These are phyloP conservation scores for Pichia scutulata DNA, from an alignment of 805 yeast genomes.

Conservation along the genomic window DNA sequence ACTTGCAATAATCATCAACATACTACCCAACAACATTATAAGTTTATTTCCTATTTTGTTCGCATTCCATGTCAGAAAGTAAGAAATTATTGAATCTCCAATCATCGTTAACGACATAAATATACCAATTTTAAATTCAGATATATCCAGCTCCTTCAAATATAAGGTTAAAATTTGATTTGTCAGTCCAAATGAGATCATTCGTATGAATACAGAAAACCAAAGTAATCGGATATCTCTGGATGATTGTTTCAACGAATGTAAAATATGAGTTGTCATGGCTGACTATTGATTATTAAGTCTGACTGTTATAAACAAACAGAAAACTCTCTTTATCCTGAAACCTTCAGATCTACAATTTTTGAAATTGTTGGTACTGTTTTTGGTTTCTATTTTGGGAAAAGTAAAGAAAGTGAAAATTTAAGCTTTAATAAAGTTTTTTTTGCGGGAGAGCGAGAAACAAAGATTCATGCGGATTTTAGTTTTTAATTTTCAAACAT, in stretches of 20 bases:
- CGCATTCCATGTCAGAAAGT: slow-evolving; percentile 68
- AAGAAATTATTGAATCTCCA: slow-evolving; percentile 73
- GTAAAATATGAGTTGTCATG: slow-evolving; percentile 25
- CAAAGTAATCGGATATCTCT: slow-evolving; percentile 57
- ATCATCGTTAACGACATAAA: slow-evolving; percentile 76
- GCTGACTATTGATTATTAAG: neutral
- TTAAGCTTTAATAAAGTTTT: too few relatives aligned
- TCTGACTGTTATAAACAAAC: neutral
- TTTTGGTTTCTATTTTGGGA: too few relatives aligned
- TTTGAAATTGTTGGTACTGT: too few relatives aligned
- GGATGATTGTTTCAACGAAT: slow-evolving; percentile 27
- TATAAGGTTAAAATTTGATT: slow-evolving; percentile 72
- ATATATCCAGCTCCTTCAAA: slow-evolving; percentile 44
- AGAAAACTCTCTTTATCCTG: too few relatives aligned
- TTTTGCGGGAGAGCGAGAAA: too few relatives aligned
- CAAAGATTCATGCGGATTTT: too few relatives aligned
- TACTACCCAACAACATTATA: slow-evolving; percentile 55
- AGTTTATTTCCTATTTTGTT: slow-evolving; percentile 59
- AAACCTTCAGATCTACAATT: neutral
- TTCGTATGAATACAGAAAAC: slow-evolving; percentile 60
- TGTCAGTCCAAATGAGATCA: slow-evolving; percentile 70
- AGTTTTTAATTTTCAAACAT: too few relatives aligned
- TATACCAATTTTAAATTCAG: slow-evolving; percentile 56
- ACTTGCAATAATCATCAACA: slow-evolving; percentile 66
- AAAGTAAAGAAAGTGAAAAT: too few relatives aligned